These are phyloP conservation scores for Moricandia arvensis DNA, from an alignment of 345 rosid species.

Conservation along the genomic window DNA sequence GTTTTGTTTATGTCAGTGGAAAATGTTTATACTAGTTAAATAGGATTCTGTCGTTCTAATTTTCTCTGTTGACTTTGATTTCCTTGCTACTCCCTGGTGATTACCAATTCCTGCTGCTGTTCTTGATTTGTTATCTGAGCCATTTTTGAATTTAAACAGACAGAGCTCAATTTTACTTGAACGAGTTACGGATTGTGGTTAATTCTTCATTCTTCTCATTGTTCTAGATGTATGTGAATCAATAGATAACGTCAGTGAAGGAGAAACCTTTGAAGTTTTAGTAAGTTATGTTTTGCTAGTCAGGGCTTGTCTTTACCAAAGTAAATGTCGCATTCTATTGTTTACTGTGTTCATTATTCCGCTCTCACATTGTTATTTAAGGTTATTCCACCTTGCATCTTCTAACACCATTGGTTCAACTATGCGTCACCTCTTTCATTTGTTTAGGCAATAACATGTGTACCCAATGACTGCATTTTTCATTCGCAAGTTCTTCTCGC, in stretches of 20 bases:
- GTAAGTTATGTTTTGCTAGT: background rate
- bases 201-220: constrained; percentile 1
- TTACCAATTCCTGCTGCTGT: background rate
- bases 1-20: background rate
- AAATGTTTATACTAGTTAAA: background rate
- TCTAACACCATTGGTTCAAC: background rate
- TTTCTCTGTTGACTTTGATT: constrained; percentile 12
- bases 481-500: constrained; percentile 1
- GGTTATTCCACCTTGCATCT: constrained; percentile 20
- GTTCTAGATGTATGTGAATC: too few species aligned
- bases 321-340: background rate
- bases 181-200: background rate
- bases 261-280: background rate
- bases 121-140: background rate
- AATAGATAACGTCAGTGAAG: too few species aligned
- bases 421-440: too few species aligned
- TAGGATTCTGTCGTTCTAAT: background rate
- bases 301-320: background rate
- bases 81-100: background rate
- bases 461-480: constrained; percentile 31
- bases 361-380: constrained; percentile 16
- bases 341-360: constrained; percentile 15
- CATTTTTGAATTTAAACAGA: background rate
- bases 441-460: constrained; percentile 25
- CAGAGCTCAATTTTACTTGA: constrained; percentile 4